These are phyloP conservation scores for Diaporthe sp. DNA, from an alignment of 2,329 filamentous ascomycete species.

Conservation along the genomic window DNA sequence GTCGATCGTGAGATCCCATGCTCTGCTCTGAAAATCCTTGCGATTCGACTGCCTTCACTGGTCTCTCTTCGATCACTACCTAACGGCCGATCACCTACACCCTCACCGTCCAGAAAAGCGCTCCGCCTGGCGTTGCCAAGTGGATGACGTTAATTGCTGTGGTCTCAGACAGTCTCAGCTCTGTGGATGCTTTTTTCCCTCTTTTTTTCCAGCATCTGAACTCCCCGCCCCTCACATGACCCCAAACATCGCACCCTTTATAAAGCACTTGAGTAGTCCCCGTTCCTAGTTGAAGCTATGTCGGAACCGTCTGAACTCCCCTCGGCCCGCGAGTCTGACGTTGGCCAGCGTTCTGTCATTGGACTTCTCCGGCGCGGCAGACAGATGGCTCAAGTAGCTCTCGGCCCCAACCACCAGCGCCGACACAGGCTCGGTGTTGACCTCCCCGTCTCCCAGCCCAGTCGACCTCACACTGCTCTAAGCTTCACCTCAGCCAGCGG, in stretches of 20 bases:
- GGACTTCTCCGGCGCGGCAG: constrained; percentile 19
- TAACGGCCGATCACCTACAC: background rate
- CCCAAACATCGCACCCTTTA: background rate
- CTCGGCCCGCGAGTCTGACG: constrained; percentile 15
- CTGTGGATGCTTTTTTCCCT: background rate
- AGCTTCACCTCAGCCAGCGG: background rate
- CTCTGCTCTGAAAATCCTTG: constrained; percentile 4
- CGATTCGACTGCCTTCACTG: background rate
- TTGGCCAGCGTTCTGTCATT: constrained; percentile 24
- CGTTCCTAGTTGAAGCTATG: constrained; percentile 14
- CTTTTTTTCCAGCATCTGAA: background rate
- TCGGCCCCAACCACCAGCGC: constrained; percentile 22
- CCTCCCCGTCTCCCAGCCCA: background rate
- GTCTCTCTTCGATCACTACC: constrained; percentile 22
- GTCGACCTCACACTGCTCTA: background rate
- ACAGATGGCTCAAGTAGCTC: constrained; percentile 24
- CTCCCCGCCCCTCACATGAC: background rate
- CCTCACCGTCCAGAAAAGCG: background rate
- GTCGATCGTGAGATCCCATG: constrained; percentile 17
- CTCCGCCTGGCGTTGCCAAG: background rate
- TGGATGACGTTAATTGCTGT: constrained; percentile 10
- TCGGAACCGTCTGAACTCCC: constrained; percentile 8
- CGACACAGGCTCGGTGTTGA: constrained; percentile 13
- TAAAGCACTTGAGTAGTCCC: background rate
- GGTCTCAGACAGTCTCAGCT: background rate